Percentiles rank a stretch among this genome's conserved stretches.
Conservation (phyloP, 768 basidiomycete species). For the Boletus insuetus region DNA sequence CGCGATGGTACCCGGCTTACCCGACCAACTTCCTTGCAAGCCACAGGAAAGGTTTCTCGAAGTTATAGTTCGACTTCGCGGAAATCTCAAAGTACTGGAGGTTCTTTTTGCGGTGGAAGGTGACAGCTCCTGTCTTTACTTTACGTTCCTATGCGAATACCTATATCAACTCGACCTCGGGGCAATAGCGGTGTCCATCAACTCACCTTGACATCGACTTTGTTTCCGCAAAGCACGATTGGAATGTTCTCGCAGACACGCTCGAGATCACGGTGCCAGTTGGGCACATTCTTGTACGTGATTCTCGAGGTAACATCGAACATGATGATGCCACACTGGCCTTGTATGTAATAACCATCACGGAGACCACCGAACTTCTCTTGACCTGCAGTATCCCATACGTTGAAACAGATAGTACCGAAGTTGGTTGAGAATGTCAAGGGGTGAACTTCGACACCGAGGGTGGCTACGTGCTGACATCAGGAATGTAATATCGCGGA, state of each 20-base stretch:
- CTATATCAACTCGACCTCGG: conserved; percentile 1
- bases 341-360: conserved; percentile 95
- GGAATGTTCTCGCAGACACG: conserved; percentile 99
- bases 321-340: conserved; percentile 99
- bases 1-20: conserved; percentile 43
- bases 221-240: conserved; percentile 99
- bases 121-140: conserved; percentile 97
- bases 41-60: conserved; percentile 99
- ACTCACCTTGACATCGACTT: conserved; percentile 97
- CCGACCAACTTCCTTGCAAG: conserved; percentile 96
- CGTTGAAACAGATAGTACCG: conserved; percentile 98
- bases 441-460: conserved; percentile 99
- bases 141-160: conserved; percentile 82
- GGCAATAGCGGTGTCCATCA: not conserved
- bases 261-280: conserved; percentile 99
- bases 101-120: conserved; percentile 99
- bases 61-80: conserved; percentile 99
- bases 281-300: conserved; percentile 99
- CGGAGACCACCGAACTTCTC: conserved; percentile 99
- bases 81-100: conserved; percentile 99
- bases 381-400: conserved; percentile 99
- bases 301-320: conserved; percentile 99
- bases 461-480: conserved; percentile 66
- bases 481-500: conserved; percentile 14
- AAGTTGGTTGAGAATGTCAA: conserved; percentile 96